Evolutionary conservation across 257 asterid species (phyloP), one percentile per base, ranked within the genome.

Genomic region (Solanum appendiculatum): DNA sequence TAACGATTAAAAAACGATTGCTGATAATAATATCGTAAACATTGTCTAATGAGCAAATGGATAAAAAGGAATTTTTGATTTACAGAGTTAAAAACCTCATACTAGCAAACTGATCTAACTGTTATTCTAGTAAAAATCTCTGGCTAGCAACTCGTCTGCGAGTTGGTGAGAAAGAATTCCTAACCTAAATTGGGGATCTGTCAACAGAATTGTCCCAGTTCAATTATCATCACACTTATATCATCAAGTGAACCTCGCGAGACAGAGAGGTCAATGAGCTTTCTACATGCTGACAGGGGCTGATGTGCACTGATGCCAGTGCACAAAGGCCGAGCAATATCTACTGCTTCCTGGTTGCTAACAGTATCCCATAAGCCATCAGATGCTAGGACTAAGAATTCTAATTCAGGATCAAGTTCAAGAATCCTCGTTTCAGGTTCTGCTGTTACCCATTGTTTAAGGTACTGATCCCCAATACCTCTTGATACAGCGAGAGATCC

Each of bases 291-390:
- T 2, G 91, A 87, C n/a, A 94, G 44, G 1, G 90, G 87, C 83
- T 87, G 89, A 0, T 94, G 94, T 77, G 91, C 89, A 9, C 90
- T 89, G 7, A 83, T 42, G 83, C 89, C 89, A 2, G 89, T 11
- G 82, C 94, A 93, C 23, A 90, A 81, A 9, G 93, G 91, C 2
- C 94, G 94, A 21, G 91, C 94, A 27, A 92, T 85, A 78, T 95
- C 98, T 70, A 94, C 60, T 1, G 98, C 99, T 91, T 96, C 99
- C 77, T 96, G 98, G 87, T 95, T 96, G 87, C 92, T 89, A 66
- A 96, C 98, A 93, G 94, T 95, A 86, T 96, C 99, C 99, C 99
- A 95, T 70, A 96, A 86, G 84, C 99, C 98, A 89, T 96, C 99
- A 18, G 98, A 96, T 39, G 99, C 99, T 54, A 96, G 96, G 87